phyloP scores from a whole-genome alignment of 345 rosid genomes.

The Pseudoturritis turrita region DNA sequence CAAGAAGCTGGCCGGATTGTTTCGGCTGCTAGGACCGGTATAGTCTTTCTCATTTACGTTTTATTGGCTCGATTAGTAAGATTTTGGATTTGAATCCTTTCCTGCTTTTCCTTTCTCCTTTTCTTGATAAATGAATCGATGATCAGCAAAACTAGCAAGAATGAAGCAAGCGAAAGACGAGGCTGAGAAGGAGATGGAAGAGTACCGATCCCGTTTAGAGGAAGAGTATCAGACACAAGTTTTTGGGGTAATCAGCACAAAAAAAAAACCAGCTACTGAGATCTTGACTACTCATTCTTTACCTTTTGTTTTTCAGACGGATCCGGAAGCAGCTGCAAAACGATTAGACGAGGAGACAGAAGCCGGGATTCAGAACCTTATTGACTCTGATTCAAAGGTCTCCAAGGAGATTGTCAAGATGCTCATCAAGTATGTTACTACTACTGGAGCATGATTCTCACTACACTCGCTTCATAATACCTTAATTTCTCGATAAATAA shows the following conservation, averaged over 20 bases:
- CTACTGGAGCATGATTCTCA: constrained; percentile 25
- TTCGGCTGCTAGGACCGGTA: constrained; percentile 31
- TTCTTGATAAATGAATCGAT: neutral
- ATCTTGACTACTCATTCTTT: neutral
- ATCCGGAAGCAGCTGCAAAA: constrained; percentile 28
- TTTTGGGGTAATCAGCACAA: constrained; percentile 25
- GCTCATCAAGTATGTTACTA: constrained; percentile 34
- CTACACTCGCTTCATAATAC: constrained; percentile 24
- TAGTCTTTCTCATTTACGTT: neutral
- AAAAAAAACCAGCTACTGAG: neutral
- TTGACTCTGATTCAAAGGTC: constrained; percentile 20
- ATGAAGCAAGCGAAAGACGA: constrained; percentile 39
- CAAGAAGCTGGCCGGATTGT: constrained; percentile 36
- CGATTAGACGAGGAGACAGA: constrained; percentile 31
- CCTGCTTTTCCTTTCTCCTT: neutral
- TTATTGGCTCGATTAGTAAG: neutral
- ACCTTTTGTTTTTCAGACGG: constrained; percentile 19
- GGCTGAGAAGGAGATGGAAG: constrained; percentile 37
- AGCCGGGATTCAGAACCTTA: constrained; percentile 20
- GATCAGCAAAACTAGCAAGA: constrained; percentile 34
- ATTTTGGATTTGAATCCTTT: neutral
- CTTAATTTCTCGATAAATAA: neutral
- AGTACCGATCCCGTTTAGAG: constrained; percentile 23
- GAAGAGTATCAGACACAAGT: constrained; percentile 31
- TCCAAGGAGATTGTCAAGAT: constrained; percentile 34